Conservation (phyloP, 192 early-diverging fungal species). For the Linderina pennispora region DNA sequence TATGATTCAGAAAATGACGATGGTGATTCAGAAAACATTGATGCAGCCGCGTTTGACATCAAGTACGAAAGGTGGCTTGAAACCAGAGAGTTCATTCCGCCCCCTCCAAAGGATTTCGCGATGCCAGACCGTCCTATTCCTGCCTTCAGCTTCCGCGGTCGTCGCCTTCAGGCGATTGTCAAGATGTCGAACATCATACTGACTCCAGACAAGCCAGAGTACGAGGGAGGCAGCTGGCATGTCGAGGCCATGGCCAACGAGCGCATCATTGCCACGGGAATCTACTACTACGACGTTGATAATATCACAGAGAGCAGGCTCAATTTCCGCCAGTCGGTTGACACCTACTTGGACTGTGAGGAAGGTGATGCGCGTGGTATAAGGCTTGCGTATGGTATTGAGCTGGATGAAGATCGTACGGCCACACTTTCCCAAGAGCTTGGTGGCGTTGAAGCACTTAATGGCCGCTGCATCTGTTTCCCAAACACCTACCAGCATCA, state of each 20-base stretch:
- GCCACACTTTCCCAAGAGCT: slow-evolving; percentile 29
- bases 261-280: slow-evolving; percentile 64
- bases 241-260: slow-evolving; percentile 68
- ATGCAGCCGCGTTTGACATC: no score
- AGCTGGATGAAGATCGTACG: slow-evolving; percentile 5
- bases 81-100: slow-evolving; percentile 10
- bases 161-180: slow-evolving; percentile 56
- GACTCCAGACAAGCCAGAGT: slow-evolving; percentile 57
- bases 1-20: slow-evolving; percentile 8
- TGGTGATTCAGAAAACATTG: slow-evolving; percentile 13
- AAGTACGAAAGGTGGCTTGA: slow-evolving; percentile 16
- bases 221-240: slow-evolving; percentile 58
- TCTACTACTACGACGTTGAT: slow-evolving; percentile 64
- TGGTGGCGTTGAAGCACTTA: slow-evolving; percentile 40
- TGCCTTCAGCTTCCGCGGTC: slow-evolving; percentile 31
- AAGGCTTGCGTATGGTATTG: slow-evolving; percentile 33
- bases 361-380: slow-evolving; percentile 20
- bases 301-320: slow-evolving; percentile 63
- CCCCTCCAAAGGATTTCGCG: slow-evolving; percentile 35
- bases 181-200: slow-evolving; percentile 66
- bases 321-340: slow-evolving; percentile 44
- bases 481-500: slow-evolving; percentile 69
- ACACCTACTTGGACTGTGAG: slow-evolving; percentile 14
- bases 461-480: slow-evolving; percentile 62
- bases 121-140: slow-evolving; percentile 14